Base-by-base conservation (phyloP, 2,329 filamentous ascomycete species). In the Aspergillus tubingensis region DNA sequence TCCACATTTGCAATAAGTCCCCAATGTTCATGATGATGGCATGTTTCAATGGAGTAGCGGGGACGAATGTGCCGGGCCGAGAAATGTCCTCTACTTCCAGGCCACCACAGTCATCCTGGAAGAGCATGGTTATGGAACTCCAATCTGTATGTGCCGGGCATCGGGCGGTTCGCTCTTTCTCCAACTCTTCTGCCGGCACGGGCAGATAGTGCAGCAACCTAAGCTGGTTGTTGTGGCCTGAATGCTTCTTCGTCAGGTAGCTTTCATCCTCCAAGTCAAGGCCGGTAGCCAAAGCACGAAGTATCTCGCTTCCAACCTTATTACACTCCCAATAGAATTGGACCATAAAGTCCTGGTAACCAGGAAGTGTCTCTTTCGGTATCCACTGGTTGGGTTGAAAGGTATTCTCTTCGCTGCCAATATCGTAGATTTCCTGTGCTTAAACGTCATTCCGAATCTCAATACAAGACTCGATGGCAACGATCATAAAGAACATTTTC, bases 121-220 rank as follows among this genome's bases (percentile, higher is more conserved):
- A 84, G 6, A 85, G 71, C 60, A 86, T 64, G 0, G 83, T 86
- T 25, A 85, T 77, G 5, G 79, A 77, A 27, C 77, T 81, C 79
- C 82, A 86, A 65, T 86, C 84, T 3, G 79, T 83, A 69, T 86
- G 83, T 3, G 81, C 78, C 0, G 81, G 80, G 53, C 84, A 83
- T 10, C 83, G 75, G 8, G 81, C 78, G 39, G 80, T 76, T 15
- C 74, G 66, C 11, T 78, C 75, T 44, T 74, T 78, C 30, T 77
- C 74, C 19, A 85, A 69, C 38, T 76, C 77, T 32, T 75, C 73
- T 5, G 77, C 78, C 25, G 79, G 75, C 4, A 84, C 74, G 2
- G 80, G 74, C 0, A 83, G 82, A 61, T 86, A 89, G 68, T 88
- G 86, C 15, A 88, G 74, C 25, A 89, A 71, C 1, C 87, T 81